Percentiles rank a stretch among this genome's conserved stretches.
Evolutionary conservation across 2,329 filamentous ascomycete genomes (phyloP).

Genomic region (Ilyonectria robusta): DNA sequence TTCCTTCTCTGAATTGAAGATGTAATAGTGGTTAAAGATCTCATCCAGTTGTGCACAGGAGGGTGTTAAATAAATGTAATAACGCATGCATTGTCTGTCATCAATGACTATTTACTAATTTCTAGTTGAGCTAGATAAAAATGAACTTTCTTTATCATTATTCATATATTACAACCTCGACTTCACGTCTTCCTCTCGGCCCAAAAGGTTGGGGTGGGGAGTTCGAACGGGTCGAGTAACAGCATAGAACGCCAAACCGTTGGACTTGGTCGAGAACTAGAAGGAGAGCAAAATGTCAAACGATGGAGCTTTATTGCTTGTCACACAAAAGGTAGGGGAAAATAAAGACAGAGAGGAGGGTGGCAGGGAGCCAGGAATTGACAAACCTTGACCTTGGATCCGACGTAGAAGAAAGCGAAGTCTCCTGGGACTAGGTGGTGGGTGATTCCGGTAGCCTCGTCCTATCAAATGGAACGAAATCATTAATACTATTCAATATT

Average conservation of each 20-base stretch:
- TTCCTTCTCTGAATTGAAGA: no score
- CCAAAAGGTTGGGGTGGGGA: constrained; percentile 42
- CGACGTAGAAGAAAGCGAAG: constrained; percentile 46
- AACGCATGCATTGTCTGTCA: background rate
- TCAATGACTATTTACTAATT: constrained; percentile 4
- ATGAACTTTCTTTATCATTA: background rate
- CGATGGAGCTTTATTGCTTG: background rate
- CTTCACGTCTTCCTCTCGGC: constrained; percentile 42
- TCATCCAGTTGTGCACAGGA: background rate
- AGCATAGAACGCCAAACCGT: constrained; percentile 44
- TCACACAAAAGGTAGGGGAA: background rate
- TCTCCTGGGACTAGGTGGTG: constrained; percentile 42
- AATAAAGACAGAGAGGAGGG: no score
- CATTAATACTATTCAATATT: background rate
- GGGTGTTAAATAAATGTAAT: background rate
- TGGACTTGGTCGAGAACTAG: constrained; percentile 46
- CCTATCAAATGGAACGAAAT: constrained; percentile 11
- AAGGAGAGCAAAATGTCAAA: background rate
- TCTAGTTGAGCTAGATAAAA: background rate
- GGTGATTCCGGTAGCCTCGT: constrained; percentile 45
- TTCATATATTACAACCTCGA: constrained; percentile 30
- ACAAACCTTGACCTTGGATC: constrained; percentile 45
- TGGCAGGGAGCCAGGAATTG: fast-evolving
- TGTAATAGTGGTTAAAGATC: no score
- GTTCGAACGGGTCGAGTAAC: constrained; percentile 43